Conservation (phyloP, 148 eudicot genomes). For the Persicaria tinctoria region DNA sequence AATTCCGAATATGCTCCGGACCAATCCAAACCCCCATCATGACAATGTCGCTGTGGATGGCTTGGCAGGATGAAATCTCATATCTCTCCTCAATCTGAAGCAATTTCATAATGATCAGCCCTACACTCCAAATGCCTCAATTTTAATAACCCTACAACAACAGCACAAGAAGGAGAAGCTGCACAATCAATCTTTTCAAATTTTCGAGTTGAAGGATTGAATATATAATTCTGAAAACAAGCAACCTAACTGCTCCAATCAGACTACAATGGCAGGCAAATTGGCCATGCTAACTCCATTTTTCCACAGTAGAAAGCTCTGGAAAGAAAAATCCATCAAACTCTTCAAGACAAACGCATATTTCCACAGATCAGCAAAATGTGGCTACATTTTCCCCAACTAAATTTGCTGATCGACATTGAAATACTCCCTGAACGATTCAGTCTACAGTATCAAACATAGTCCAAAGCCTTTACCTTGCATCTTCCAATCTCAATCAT, state of each 20-base stretch:
- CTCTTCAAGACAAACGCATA: no score
- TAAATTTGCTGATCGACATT: no score
- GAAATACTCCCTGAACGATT: no score
- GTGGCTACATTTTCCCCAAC: no score
- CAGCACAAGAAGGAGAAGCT: neutral
- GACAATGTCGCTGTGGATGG: slow-evolving; percentile 9
- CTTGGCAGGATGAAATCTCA: neutral
- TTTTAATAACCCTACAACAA: neutral
- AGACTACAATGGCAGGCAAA: neutral
- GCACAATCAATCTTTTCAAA: neutral
- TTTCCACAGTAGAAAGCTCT: neutral
- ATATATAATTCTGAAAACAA: neutral
- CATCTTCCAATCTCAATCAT: no score
- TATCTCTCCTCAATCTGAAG: neutral
- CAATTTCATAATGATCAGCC: slow-evolving; percentile 7
- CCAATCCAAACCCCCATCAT: slow-evolving; percentile 7
- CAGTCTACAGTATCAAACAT: no score
- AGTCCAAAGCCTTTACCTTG: no score
- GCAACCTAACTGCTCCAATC: slow-evolving; percentile 1
- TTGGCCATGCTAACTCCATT: neutral
- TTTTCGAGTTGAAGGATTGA: neutral
- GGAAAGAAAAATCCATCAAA: no score
- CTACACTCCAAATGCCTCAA: neutral
- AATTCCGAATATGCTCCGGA: slow-evolving; percentile 2
- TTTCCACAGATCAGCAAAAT: no score